Percentiles rank a stretch among this genome's conserved stretches.
Conservation (phyloP, 441 rosid species). For the Sinapis alba region DNA sequence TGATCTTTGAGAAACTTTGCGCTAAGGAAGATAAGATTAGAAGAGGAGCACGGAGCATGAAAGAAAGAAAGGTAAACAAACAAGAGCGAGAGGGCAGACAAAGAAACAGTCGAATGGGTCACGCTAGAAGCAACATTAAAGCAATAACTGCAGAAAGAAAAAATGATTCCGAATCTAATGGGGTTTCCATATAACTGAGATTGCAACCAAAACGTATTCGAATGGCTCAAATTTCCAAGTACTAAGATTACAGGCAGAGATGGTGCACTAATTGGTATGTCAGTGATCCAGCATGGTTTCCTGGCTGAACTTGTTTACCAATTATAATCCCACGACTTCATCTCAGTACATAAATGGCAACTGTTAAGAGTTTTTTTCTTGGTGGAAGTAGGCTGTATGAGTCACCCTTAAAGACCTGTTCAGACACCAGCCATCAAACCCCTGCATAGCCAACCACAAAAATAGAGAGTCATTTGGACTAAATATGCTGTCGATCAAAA, state of each 20-base stretch:
- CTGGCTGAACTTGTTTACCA: neutral
- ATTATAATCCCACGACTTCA: neutral
- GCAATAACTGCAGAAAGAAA: neutral
- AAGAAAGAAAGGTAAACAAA: too few species aligned
- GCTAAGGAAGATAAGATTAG: too few species aligned
- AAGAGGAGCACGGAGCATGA: too few species aligned
- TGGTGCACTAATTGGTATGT: neutral
- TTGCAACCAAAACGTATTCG: neutral
- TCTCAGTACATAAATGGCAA: neutral
- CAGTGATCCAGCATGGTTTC: neutral
- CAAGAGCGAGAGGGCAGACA: too few species aligned
- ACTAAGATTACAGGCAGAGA: neutral
- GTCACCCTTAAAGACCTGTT: neutral
- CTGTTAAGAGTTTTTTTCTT: neutral
- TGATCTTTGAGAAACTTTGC: too few species aligned
- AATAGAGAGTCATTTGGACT: neutral
- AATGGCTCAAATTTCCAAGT: neutral
- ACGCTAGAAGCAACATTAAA: neutral
- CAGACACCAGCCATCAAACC: neutral
- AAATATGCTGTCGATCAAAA: neutral
- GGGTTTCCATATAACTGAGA: neutral
- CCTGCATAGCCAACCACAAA: neutral
- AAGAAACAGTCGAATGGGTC: too few species aligned
- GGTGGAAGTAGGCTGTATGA: neutral
- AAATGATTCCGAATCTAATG: neutral